Evolutionary conservation across 2,329 filamentous ascomycete species (phyloP).

Genomic region (Bimuria novae-zelandiae): DNA sequence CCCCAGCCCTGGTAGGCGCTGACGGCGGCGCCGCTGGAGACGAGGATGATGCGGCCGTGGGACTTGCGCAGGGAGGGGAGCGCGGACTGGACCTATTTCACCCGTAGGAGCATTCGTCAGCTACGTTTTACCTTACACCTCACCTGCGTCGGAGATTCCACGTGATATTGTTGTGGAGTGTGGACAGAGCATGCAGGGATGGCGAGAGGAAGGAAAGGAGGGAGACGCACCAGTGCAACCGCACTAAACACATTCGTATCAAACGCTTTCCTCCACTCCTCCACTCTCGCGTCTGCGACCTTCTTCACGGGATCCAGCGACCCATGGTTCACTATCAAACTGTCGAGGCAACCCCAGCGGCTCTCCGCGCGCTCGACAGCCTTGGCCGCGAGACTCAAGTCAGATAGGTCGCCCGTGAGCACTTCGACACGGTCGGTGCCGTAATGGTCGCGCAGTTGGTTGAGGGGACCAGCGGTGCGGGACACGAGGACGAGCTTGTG

Average conservation of each 20-base stretch:
- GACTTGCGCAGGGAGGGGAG: conserved; percentile 70
- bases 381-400: conserved; percentile 59
- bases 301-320: conserved; percentile 74
- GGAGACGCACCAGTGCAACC: conserved; percentile 68
- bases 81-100: conserved; percentile 71
- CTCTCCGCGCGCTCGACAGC: conserved; percentile 68
- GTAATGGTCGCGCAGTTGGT: conserved; percentile 53
- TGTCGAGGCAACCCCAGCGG: conserved; percentile 75
- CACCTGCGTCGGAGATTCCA: no score
- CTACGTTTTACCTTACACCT: neutral
- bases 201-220: neutral
- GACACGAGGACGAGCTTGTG: conserved; percentile 64
- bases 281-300: conserved; percentile 68
- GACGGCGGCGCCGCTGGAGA: conserved; percentile 76
- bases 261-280: conserved; percentile 76
- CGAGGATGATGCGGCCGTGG: conserved; percentile 74
- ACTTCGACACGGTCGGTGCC: conserved; percentile 58
- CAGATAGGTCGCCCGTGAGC: conserved; percentile 61
- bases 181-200: conserved; percentile 13
- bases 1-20: conserved; percentile 74
- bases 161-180: no score
- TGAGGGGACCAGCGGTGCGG: conserved; percentile 60
- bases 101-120: neutral
- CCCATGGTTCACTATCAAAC: conserved; percentile 87
- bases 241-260: conserved; percentile 88